phyloP scores from a whole-genome alignment of 106 monocot genomes.

The Dioscorea dumetorum region DNA sequence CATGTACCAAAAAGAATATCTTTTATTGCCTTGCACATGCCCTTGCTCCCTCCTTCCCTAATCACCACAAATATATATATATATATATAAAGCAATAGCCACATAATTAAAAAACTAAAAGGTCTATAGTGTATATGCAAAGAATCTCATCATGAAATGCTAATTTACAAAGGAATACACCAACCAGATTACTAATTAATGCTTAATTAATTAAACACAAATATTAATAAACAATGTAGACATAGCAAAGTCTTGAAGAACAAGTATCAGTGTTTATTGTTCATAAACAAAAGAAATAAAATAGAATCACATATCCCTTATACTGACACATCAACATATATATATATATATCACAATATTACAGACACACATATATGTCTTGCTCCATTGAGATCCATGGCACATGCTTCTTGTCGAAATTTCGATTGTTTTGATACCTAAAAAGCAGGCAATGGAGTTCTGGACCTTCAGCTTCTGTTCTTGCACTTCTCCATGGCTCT shows the following conservation, averaged over 20 bases:
- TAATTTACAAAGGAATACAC: no score
- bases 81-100: no score
- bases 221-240: slow-evolving; percentile 15
- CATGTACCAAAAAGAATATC: no score
- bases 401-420: slow-evolving; percentile 14
- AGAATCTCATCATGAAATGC: no score
- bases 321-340: neutral
- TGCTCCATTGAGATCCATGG: neutral
- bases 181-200: no score
- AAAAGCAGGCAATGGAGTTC: neutral
- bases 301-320: slow-evolving; percentile 8
- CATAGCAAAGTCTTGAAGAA: slow-evolving; percentile 3
- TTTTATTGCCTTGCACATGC: no score
- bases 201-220: slow-evolving; percentile 12
- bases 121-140: no score
- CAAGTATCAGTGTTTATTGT: slow-evolving; percentile 35
- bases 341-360: neutral
- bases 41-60: no score
- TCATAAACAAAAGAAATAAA: slow-evolving; percentile 22
- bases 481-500: slow-evolving; percentile 66
- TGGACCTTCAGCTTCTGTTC: slow-evolving; percentile 36
- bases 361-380: neutral
- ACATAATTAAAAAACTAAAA: no score
- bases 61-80: no score
- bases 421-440: neutral